Evolutionary conservation across 352 stramenopile species (phyloP).

Genomic region (Pythium phragmitis): DNA sequence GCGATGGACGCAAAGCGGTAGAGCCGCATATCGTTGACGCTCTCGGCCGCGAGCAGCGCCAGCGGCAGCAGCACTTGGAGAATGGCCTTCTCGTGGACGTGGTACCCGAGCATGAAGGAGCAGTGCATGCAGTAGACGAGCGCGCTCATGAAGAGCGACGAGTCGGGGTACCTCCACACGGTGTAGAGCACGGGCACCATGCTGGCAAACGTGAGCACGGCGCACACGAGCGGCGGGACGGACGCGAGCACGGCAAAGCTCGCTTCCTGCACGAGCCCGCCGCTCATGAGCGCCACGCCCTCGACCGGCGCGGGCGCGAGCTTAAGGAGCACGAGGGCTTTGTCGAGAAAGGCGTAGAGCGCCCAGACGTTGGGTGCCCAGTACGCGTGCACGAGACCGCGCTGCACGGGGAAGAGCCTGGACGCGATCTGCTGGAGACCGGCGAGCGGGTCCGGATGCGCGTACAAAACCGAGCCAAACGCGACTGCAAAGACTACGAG

Average conservation of each 20-base stretch:
- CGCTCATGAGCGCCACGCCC: slow-evolving; percentile 75
- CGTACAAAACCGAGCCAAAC: slow-evolving; percentile 71
- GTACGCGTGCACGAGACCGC: slow-evolving; percentile 97
- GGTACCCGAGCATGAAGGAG: slow-evolving; percentile 96
- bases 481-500: slow-evolving; percentile 77
- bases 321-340: slow-evolving; percentile 61
- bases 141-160: slow-evolving; percentile 76
- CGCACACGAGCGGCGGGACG: slow-evolving; percentile 69
- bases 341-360: slow-evolving; percentile 92
- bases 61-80: slow-evolving; percentile 84
- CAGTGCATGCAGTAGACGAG: slow-evolving; percentile 91
- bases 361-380: slow-evolving; percentile 99
- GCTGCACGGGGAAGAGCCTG: slow-evolving; percentile 95
- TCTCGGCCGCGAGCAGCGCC: slow-evolving; percentile 68
- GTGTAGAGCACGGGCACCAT: slow-evolving; percentile 75
- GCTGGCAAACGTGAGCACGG: slow-evolving; percentile 72
- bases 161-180: slow-evolving; percentile 77
- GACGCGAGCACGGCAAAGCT: slow-evolving; percentile 75
- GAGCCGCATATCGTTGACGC: slow-evolving; percentile 79
- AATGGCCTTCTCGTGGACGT: slow-evolving; percentile 99
- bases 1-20: slow-evolving; percentile 73
- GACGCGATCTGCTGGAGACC: slow-evolving; percentile 88
- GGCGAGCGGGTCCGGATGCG: slow-evolving; percentile 44
- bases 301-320: slow-evolving; percentile 16
- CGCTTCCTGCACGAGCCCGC: slow-evolving; percentile 78